Evolutionary conservation across 2,329 filamentous ascomycete species (phyloP).

Genomic region (Juglanconis oblonga): DNA sequence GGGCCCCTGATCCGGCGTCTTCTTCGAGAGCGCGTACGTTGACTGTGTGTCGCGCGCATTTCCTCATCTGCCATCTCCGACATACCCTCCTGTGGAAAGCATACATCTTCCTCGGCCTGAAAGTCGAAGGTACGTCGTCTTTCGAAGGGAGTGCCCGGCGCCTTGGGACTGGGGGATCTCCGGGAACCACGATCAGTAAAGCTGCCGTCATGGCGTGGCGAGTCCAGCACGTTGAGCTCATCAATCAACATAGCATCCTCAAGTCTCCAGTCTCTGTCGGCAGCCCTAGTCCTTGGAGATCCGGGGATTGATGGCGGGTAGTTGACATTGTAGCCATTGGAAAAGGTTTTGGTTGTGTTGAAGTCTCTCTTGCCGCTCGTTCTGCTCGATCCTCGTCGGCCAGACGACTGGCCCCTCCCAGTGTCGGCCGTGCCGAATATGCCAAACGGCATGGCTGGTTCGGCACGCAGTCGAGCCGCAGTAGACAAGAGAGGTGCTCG

Average conservation of each 20-base stretch:
- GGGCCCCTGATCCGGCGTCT: slow-evolving; percentile 78
- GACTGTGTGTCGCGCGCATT: slow-evolving; percentile 25
- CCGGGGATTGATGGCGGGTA: slow-evolving; percentile 67
- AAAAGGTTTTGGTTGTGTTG: slow-evolving; percentile 24
- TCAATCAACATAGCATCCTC: slow-evolving; percentile 71
- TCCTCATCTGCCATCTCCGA: slow-evolving; percentile 83
- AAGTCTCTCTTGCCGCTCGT: slow-evolving; percentile 47
- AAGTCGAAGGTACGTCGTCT: slow-evolving; percentile 58
- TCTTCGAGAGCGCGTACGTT: slow-evolving; percentile 44
- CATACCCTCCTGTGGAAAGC: slow-evolving; percentile 77
- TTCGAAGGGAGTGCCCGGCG: slow-evolving; percentile 35
- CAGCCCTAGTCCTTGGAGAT: slow-evolving; percentile 52
- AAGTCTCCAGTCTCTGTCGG: slow-evolving; percentile 54
- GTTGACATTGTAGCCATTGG: slow-evolving; percentile 56
- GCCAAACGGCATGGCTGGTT: slow-evolving; percentile 24
- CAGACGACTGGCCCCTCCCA: slow-evolving; percentile 30
- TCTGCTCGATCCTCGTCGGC: slow-evolving; percentile 46
- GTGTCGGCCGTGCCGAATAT: slow-evolving; percentile 44
- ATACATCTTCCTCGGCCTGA: slow-evolving; percentile 81
- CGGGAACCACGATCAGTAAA: slow-evolving; percentile 14
- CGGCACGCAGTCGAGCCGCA: slow-evolving; percentile 34
- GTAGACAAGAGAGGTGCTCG: slow-evolving; percentile 52
- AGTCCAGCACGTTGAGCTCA: slow-evolving; percentile 45
- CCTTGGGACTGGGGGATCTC: slow-evolving; percentile 24
- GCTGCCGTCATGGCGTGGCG: slow-evolving; percentile 13